A percentile compares a stretch with the other conserved stretches of the same genome.
phyloP scores from a whole-genome alignment of 169 alveolate genomes.

The Toxoplasma gondii region DNA sequence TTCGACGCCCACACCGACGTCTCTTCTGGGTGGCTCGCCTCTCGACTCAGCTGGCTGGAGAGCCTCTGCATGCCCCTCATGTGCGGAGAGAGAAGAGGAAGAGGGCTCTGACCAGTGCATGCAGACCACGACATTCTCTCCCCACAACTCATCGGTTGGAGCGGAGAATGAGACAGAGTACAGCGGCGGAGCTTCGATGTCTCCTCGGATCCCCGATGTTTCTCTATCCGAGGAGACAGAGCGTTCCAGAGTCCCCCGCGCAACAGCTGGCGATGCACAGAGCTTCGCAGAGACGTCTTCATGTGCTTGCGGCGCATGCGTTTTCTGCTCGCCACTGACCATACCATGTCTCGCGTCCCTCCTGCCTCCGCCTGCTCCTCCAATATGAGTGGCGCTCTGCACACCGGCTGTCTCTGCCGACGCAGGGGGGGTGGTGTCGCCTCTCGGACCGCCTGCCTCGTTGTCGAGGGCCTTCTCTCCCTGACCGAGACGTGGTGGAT shows the following conservation, averaged over 20 bases:
- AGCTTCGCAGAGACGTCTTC: neutral
- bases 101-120: neutral
- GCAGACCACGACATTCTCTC: neutral
- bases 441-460: neutral
- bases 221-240: neutral
- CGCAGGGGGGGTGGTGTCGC: neutral
- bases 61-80: neutral
- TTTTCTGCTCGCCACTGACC: neutral
- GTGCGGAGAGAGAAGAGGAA: neutral
- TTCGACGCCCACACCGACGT: neutral
- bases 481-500: neutral
- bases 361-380: neutral
- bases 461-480: neutral
- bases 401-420: neutral
- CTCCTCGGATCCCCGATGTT: neutral
- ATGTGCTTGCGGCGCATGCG: neutral
- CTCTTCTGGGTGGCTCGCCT: neutral
- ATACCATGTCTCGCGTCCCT: neutral
- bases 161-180: neutral
- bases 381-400: no score
- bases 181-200: neutral
- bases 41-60: neutral
- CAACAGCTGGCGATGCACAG: neutral
- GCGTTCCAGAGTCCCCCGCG: neutral
- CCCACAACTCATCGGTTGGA: slow-evolving; percentile 26